A percentile compares a stretch with the other conserved stretches of the same genome.
phyloP scores from a whole-genome alignment of 306 rosid genomes.

The Acacia melanoxylon region DNA sequence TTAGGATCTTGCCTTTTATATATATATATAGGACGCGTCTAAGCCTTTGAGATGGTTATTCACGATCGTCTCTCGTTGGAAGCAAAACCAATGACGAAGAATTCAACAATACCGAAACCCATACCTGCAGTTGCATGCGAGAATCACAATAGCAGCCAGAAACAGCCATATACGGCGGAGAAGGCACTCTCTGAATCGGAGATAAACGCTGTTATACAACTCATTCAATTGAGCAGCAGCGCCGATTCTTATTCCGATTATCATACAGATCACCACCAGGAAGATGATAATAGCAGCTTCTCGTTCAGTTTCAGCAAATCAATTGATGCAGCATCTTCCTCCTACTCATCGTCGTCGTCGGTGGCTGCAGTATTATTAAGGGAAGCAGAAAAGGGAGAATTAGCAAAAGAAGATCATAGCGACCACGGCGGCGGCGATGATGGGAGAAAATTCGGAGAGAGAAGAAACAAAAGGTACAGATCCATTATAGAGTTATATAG shows the following conservation, averaged over 20 bases:
- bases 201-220: constrained; percentile 45
- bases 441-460: not conserved
- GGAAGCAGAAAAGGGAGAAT: not conserved
- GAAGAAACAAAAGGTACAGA: constrained; percentile 27
- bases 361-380: not conserved
- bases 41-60: no score
- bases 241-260: not conserved
- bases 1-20: no score
- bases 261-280: not conserved
- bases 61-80: no score
- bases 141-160: not conserved
- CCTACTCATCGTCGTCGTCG: not conserved
- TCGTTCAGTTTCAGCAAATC: not conserved
- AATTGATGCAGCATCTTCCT: not conserved
- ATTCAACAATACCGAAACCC: no score
- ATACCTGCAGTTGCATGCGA: no score
- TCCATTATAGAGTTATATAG: constrained; percentile 24
- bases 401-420: constrained; percentile 27
- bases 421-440: not conserved
- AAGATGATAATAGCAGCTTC: not conserved
- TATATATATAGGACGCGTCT: no score
- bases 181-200: constrained; percentile 27
- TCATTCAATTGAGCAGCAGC: constrained; percentile 44
- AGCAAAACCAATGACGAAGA: no score
- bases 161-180: not conserved